phyloP scores from a whole-genome alignment of 352 stramenopile genomes.

The Phytophthora capsici region DNA sequence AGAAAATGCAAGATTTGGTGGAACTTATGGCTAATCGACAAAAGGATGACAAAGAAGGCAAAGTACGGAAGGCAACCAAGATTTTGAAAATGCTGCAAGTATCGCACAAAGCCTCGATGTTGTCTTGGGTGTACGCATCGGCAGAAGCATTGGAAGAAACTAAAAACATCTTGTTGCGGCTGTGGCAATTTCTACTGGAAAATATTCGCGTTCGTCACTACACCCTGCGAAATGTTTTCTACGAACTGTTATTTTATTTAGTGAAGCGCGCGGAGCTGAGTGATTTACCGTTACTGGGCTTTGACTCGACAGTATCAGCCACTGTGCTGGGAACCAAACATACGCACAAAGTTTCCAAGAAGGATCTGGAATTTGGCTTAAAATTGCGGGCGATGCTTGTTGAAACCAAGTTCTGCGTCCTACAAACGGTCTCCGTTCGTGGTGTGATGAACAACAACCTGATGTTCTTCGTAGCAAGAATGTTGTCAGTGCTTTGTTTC shows the following conservation, averaged over 20 bases:
- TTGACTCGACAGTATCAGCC: constrained; percentile 77
- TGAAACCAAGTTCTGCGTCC: constrained; percentile 89
- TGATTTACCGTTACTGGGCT: constrained; percentile 82
- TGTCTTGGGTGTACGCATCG: constrained; percentile 89
- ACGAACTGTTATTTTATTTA: constrained; percentile 89
- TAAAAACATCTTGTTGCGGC: constrained; percentile 82
- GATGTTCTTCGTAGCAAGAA: constrained; percentile 91
- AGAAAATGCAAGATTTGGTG: constrained; percentile 91
- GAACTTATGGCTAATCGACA: constrained; percentile 88
- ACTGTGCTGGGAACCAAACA: constrained; percentile 75
- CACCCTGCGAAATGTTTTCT: constrained; percentile 90
- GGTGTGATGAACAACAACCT: constrained; percentile 93
- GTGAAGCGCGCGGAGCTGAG: constrained; percentile 89
- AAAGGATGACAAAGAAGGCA: constrained; percentile 91
- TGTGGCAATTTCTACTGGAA: constrained; percentile 90
- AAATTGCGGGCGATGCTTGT: constrained; percentile 90
- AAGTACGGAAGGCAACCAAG: constrained; percentile 90
- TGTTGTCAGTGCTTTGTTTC: constrained; percentile 89
- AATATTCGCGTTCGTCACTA: constrained; percentile 92
- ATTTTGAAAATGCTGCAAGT: constrained; percentile 91
- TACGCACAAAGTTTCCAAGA: constrained; percentile 78
- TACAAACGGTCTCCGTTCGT: constrained; percentile 87
- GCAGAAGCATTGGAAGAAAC: constrained; percentile 86
- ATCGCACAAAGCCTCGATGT: constrained; percentile 90
- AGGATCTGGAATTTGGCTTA: constrained; percentile 83